Percentiles rank a stretch among this genome's conserved stretches.
Evolutionary conservation across 148 eudicot genomes (phyloP).

Genomic region (Cornus kousa): DNA sequence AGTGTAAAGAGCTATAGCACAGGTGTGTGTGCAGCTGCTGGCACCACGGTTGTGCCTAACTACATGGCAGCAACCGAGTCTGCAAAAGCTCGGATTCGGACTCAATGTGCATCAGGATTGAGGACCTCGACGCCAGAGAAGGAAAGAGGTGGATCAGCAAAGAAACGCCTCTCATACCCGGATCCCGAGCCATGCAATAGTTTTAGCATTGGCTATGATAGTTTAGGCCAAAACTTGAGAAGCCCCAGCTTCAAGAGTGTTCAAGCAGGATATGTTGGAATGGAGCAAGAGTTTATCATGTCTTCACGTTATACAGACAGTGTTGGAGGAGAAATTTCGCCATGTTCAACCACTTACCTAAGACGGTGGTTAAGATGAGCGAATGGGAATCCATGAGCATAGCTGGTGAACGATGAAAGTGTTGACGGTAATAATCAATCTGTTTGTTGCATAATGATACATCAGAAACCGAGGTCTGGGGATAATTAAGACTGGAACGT

Average conservation of each 20-base stretch:
- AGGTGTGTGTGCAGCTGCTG: background rate
- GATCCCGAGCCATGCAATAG: constrained; percentile 34
- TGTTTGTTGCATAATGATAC: background rate
- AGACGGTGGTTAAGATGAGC: constrained; percentile 71
- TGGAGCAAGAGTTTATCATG: constrained; percentile 38
- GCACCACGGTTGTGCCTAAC: constrained; percentile 32
- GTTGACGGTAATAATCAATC: background rate
- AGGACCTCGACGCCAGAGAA: constrained; percentile 65
- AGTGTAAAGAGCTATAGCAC: constrained; percentile 16
- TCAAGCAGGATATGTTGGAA: constrained; percentile 45
- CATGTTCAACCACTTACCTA: constrained; percentile 79
- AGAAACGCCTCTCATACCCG: constrained; percentile 69
- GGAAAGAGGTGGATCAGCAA: constrained; percentile 52
- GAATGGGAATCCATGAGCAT: background rate
- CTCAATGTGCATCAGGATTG: constrained; percentile 72
- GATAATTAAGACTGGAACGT: background rate
- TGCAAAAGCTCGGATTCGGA: constrained; percentile 61
- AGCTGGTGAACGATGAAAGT: background rate
- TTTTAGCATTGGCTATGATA: constrained; percentile 26
- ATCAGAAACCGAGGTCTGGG: background rate
- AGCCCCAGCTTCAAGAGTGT: constrained; percentile 87
- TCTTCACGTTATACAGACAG: constrained; percentile 58
- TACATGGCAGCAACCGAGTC: constrained; percentile 92
- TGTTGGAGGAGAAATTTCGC: constrained; percentile 74
- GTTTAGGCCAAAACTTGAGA: constrained; percentile 44